A percentile compares a stretch with the other conserved stretches of the same genome.
phyloP scores from a whole-genome alignment of 1,284 basidiomycete genomes.

The Apiotrichum domesticum region DNA sequence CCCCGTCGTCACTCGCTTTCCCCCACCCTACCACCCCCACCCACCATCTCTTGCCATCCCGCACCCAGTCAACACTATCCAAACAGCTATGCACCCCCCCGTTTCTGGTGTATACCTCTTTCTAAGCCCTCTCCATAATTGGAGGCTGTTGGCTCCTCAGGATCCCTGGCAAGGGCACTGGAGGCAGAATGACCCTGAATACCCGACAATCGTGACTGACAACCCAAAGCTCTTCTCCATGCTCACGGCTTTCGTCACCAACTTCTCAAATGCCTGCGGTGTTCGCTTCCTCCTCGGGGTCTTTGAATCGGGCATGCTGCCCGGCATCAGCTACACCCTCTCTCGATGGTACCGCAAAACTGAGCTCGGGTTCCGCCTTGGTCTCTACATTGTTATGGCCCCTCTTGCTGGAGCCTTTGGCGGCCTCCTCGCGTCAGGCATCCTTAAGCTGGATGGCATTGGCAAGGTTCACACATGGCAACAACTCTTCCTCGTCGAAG shows the following conservation, averaged over 20 bases:
- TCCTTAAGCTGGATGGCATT: slow-evolving; percentile 13
- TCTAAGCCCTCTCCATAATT: too few species aligned
- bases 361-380: slow-evolving; percentile 19
- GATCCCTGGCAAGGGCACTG: too few species aligned
- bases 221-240: slow-evolving; percentile 10
- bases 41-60: too few species aligned
- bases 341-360: slow-evolving; percentile 20
- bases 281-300: slow-evolving; percentile 25
- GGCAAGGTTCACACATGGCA: slow-evolving; percentile 13
- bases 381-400: slow-evolving; percentile 17
- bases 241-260: slow-evolving; percentile 26
- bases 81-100: too few species aligned
- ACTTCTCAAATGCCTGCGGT: slow-evolving; percentile 28
- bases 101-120: too few species aligned
- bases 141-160: too few species aligned
- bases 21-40: too few species aligned
- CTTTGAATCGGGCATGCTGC: slow-evolving; percentile 23
- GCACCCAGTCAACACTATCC: too few species aligned
- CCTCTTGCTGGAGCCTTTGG: slow-evolving; percentile 17
- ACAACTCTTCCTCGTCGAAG: slow-evolving; percentile 19
- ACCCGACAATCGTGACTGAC: too few species aligned
- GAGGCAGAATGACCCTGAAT: too few species aligned
- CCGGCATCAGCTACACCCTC: slow-evolving; percentile 13
- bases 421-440: slow-evolving; percentile 16
- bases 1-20: too few species aligned